phyloP scores from a whole-genome alignment of 1,284 basidiomycete species.

The Cryptococcus neoformans region DNA sequence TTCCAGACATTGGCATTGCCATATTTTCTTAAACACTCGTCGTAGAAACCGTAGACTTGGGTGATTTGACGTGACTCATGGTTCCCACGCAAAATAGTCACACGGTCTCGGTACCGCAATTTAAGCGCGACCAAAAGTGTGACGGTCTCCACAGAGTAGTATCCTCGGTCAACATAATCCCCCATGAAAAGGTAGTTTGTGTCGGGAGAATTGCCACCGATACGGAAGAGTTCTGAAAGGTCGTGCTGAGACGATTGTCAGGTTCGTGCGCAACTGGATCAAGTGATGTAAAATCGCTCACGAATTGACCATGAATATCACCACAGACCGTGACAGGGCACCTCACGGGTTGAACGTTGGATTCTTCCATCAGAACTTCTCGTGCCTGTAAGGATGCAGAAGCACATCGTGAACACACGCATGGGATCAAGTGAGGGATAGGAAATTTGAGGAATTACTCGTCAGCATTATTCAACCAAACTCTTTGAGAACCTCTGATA shows the following conservation, averaged over 20 bases:
- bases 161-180: conserved; percentile 98
- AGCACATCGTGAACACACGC: neutral
- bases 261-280: neutral
- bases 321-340: conserved; percentile 98
- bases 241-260: conserved; percentile 67
- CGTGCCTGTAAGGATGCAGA: conserved; percentile 63
- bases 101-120: conserved; percentile 95
- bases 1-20: conserved; percentile 99
- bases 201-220: conserved; percentile 98
- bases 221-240: conserved; percentile 97
- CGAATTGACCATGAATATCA: conserved; percentile 99
- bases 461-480: conserved; percentile 1
- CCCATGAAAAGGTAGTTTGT: conserved; percentile 99
- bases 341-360: conserved; percentile 94
- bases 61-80: conserved; percentile 99
- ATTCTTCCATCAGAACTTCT: conserved; percentile 97
- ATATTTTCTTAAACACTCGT: conserved; percentile 99
- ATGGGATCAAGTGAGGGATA: conserved; percentile 13
- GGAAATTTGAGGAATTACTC: neutral
- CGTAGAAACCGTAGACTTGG: conserved; percentile 99
- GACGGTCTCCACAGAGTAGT: conserved; percentile 99
- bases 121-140: conserved; percentile 98
- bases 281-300: conserved; percentile 56
- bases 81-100: conserved; percentile 97
- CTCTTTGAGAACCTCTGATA: neutral